Conservation (phyloP, 2,329 filamentous ascomycete species). For the Penicillium olsonii region DNA sequence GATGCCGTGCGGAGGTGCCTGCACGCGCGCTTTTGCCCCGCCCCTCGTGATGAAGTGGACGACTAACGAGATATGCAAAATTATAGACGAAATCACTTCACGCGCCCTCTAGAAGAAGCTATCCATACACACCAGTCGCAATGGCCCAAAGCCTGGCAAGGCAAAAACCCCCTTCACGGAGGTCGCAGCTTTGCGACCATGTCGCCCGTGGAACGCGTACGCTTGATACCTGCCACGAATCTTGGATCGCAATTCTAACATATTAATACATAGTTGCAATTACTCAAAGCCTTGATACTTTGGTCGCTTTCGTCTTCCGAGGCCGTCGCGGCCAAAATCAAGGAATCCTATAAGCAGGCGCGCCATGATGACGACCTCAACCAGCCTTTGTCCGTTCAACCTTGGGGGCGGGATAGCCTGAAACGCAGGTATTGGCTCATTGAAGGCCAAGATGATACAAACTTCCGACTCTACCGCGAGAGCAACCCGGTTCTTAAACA, state of each 20-base stretch:
- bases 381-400: conserved; percentile 83
- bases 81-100: conserved; percentile 82
- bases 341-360: conserved; percentile 82
- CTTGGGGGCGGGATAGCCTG: conserved; percentile 86
- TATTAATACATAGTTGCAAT: conserved; percentile 62
- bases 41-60: conserved; percentile 10
- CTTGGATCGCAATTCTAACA: conserved; percentile 4
- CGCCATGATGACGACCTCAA: conserved; percentile 78
- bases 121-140: conserved; percentile 80
- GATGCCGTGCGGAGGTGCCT: conserved; percentile 12
- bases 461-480: conserved; percentile 91
- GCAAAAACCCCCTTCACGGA: conserved; percentile 78
- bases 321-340: conserved; percentile 75
- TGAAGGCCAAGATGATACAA: conserved; percentile 90
- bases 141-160: conserved; percentile 84
- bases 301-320: conserved; percentile 93
- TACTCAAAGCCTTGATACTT: conserved; percentile 78
- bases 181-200: conserved; percentile 80
- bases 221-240: conserved; percentile 23
- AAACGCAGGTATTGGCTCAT: conserved; percentile 92
- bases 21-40: conserved; percentile 10
- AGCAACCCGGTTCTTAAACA: conserved; percentile 77
- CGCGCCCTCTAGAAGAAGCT: conserved; percentile 90
- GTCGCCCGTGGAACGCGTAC: conserved; percentile 77
- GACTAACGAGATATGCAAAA: conserved; percentile 32